Conservation (phyloP, 805 yeast genomes). For the Cephaloascus fragrans region DNA sequence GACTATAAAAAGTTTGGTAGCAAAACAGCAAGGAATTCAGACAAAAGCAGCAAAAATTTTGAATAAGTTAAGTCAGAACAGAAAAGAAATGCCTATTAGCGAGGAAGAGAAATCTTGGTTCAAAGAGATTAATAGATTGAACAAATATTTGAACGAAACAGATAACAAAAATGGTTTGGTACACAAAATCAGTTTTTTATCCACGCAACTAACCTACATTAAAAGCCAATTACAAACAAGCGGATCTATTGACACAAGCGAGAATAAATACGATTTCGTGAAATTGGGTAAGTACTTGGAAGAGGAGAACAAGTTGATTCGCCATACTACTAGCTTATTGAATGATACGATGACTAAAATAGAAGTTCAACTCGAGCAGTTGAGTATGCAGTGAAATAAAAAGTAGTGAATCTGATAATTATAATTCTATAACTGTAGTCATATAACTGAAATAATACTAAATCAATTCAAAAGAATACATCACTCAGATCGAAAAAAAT, state of each 20-base stretch:
- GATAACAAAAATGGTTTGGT: slow-evolving; percentile 8
- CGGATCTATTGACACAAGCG: slow-evolving; percentile 1
- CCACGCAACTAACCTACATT: slow-evolving; percentile 17
- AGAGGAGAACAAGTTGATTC: slow-evolving; percentile 20
- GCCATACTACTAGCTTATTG: slow-evolving; percentile 4
- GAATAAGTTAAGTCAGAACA: slow-evolving; percentile 13
- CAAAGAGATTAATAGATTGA: slow-evolving; percentile 25
- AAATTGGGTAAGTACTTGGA: slow-evolving; percentile 4
- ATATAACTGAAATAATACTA: too few relatives aligned
- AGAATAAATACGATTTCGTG: slow-evolving; percentile 1
- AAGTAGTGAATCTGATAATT: too few relatives aligned
- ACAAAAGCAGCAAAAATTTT: slow-evolving; percentile 22
- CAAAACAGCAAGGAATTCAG: slow-evolving; percentile 7
- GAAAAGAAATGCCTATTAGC: slow-evolving; percentile 19
- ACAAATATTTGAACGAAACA: slow-evolving; percentile 15
- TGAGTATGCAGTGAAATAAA: too few relatives aligned
- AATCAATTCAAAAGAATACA: too few relatives aligned
- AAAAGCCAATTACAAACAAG: slow-evolving; percentile 12
- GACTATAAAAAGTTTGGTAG: background rate
- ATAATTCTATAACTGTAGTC: too few relatives aligned
- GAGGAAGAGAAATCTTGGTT: slow-evolving; percentile 35
- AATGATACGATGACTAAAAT: slow-evolving; percentile 9
- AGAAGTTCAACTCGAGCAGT: slow-evolving; percentile 6
- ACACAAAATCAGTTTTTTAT: slow-evolving; percentile 11
- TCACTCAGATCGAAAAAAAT: too few relatives aligned